These are phyloP conservation scores for Penicillium cataractarum DNA, from an alignment of 495 filamentous ascomycete genomes.

Conservation along the genomic window DNA sequence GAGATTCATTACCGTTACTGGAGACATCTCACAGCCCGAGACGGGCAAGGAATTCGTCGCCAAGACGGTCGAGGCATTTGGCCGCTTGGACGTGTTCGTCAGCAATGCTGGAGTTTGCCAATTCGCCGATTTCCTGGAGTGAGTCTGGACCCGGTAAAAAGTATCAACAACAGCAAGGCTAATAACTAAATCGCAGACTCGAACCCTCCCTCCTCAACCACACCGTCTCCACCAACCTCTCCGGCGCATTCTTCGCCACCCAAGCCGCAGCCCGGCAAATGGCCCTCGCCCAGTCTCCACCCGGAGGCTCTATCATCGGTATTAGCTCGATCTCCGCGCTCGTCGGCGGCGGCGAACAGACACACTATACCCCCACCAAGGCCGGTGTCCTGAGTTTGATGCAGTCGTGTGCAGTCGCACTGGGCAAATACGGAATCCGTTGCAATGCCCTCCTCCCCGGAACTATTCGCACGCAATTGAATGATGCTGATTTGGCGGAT, in stretches of 20 bases:
- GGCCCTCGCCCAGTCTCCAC: conserved; percentile 29
- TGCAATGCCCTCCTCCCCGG: conserved; percentile 37
- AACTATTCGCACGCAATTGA: conserved; percentile 50
- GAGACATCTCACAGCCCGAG: conserved; percentile 61
- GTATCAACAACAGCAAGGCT: background rate
- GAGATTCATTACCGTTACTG: conserved; percentile 51
- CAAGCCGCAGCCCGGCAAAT: conserved; percentile 46
- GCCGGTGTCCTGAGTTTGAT: conserved; percentile 54
- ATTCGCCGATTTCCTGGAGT: conserved; percentile 74
- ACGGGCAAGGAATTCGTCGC: conserved; percentile 57
- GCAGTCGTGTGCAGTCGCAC: conserved; percentile 39
- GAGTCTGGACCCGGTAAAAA: conserved; percentile 30
- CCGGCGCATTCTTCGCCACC: conserved; percentile 74
- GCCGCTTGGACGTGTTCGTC: conserved; percentile 72
- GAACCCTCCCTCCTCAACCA: conserved; percentile 43
- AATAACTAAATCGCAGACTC: conserved; percentile 25
- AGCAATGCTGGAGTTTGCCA: conserved; percentile 84
- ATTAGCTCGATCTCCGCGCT: conserved; percentile 49
- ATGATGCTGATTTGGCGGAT: conserved; percentile 68
- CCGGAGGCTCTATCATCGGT: conserved; percentile 52
- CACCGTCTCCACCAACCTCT: conserved; percentile 55
- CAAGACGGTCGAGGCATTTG: conserved; percentile 56
- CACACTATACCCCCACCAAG: conserved; percentile 51
- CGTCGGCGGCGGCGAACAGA: conserved; percentile 34
- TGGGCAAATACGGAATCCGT: conserved; percentile 35